These are phyloP conservation scores for Triglochin maritima DNA, from an alignment of 106 monocot species.

Conservation along the genomic window DNA sequence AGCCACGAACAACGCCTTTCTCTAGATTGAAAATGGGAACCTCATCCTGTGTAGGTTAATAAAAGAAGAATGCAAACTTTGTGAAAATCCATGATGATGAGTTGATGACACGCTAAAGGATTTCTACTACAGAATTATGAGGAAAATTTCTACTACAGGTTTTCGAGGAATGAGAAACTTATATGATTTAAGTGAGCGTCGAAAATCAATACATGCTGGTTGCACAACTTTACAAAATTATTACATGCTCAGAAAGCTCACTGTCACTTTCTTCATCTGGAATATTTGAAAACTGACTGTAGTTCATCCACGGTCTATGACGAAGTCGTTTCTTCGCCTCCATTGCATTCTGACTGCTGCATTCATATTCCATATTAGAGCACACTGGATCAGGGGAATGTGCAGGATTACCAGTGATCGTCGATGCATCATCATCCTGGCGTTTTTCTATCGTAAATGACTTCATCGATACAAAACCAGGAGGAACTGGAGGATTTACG, in stretches of 20 bases:
- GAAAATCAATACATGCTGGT: no score
- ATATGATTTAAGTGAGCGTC: no score
- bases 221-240: background rate
- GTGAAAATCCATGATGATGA: background rate
- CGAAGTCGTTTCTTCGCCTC: conserved; percentile 44
- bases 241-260: conserved; percentile 39
- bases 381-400: conserved; percentile 13
- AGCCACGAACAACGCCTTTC: conserved; percentile 73
- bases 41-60: conserved; percentile 14
- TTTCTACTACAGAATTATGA: no score
- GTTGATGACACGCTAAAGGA: background rate
- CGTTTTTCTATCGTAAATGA: conserved; percentile 41
- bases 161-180: no score
- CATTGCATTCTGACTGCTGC: conserved; percentile 11
- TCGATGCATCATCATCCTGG: conserved; percentile 9
- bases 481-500: conserved; percentile 44
- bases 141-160: no score
- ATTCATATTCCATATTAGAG: conserved; percentile 8
- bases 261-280: conserved; percentile 43
- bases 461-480: conserved; percentile 47
- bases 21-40: conserved; percentile 23
- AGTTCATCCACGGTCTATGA: conserved; percentile 56
- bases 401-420: background rate
- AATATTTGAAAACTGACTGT: conserved; percentile 36
- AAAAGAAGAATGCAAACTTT: background rate